Percentiles rank a stretch among this genome's conserved stretches.
Conservation (phyloP, 2,329 filamentous ascomycete species). For the Pestalotiopsis sp. region DNA sequence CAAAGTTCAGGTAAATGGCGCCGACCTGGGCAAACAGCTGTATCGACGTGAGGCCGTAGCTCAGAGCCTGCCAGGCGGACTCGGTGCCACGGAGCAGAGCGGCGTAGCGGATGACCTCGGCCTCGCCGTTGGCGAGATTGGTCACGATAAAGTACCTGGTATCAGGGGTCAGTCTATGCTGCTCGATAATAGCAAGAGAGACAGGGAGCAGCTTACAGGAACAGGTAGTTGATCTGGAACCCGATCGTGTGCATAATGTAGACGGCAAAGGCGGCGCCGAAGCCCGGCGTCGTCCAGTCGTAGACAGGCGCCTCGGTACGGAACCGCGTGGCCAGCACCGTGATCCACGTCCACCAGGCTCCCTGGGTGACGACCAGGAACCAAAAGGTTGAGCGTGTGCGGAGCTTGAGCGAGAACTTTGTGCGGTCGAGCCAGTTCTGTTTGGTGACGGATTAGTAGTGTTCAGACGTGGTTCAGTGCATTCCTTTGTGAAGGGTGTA, state of each 20-base stretch:
- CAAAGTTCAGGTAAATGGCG: slow-evolving; percentile 71
- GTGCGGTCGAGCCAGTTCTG: slow-evolving; percentile 63
- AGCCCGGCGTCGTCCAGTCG: slow-evolving; percentile 66
- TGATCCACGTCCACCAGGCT: slow-evolving; percentile 74
- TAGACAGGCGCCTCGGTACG: slow-evolving; percentile 57
- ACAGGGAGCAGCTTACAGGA: slow-evolving; percentile 62
- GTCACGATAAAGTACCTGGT: slow-evolving; percentile 69
- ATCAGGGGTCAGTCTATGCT: neutral
- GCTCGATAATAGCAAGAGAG: too few relatives aligned
- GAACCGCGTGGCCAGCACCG: slow-evolving; percentile 65
- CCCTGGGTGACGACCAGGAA: slow-evolving; percentile 60
- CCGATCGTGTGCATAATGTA: slow-evolving; percentile 68
- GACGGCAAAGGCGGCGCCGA: slow-evolving; percentile 66
- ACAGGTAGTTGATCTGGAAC: slow-evolving; percentile 76
- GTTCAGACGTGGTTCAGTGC: neutral
- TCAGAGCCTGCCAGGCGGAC: slow-evolving; percentile 72
- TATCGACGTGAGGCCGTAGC: slow-evolving; percentile 67
- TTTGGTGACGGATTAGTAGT: neutral
- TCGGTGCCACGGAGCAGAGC: slow-evolving; percentile 70
- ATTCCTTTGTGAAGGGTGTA: slow-evolving; percentile 7
- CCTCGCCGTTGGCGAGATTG: slow-evolving; percentile 61
- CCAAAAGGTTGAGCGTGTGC: slow-evolving; percentile 57
- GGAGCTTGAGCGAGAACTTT: slow-evolving; percentile 51
- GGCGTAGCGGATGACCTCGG: slow-evolving; percentile 68
- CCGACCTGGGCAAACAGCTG: slow-evolving; percentile 65